Evolutionary conservation across 2,329 filamentous ascomycete species (phyloP).

Genomic region (Botrytis pseudocinerea): DNA sequence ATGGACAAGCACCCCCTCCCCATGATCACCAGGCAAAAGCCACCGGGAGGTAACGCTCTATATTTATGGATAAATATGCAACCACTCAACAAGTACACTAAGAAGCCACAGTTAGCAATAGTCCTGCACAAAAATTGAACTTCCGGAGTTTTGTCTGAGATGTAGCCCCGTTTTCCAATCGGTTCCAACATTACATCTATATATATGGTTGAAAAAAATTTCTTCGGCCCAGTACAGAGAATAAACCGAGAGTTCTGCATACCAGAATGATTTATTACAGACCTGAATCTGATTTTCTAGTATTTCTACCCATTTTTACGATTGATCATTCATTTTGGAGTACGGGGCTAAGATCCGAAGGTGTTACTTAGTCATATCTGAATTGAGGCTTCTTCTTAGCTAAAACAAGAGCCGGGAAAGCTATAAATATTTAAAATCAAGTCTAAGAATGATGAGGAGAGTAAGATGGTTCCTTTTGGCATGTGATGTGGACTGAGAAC

Average conservation of each 20-base stretch:
- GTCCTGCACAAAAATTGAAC: background rate
- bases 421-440: background rate
- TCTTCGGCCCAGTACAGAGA: rapidly evolving
- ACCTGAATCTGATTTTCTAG: no score
- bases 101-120: no score
- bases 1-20: no score
- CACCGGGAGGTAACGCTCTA: no score
- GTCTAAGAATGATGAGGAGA: background rate
- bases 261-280: rapidly evolving
- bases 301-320: rapidly evolving
- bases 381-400: no score
- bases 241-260: rapidly evolving
- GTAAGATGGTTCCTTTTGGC: background rate
- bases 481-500: background rate
- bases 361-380: background rate
- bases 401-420: background rate
- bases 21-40: background rate
- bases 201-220: background rate
- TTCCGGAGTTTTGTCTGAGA: background rate
- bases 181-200: background rate
- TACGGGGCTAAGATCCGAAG: background rate
- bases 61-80: no score
- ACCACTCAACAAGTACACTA: no score
- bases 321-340: background rate
- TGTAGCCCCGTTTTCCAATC: background rate